A percentile compares a stretch with the other conserved stretches of the same genome.
phyloP scores from a whole-genome alignment of 1,284 basidiomycete genomes.

The Fomitopsis betulina region DNA sequence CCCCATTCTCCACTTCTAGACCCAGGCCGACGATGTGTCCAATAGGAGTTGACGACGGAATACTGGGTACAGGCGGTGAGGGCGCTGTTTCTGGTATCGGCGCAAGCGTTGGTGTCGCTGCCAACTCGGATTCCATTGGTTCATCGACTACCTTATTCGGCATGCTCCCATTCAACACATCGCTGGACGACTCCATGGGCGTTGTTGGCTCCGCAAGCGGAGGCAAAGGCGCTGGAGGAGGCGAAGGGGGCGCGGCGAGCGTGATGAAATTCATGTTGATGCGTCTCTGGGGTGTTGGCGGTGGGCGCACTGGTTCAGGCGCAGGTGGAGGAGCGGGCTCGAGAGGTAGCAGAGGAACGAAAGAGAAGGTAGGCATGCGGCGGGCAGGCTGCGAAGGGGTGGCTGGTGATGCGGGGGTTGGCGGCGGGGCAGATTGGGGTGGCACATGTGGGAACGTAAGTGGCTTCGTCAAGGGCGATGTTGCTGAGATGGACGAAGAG shows the following conservation, averaged over 20 bases:
- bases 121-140: not conserved
- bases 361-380: slow-evolving; percentile 19
- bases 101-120: not conserved
- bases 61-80: not conserved
- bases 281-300: slow-evolving; percentile 14
- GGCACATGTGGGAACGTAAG: not conserved
- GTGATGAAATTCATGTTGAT: slow-evolving; percentile 28
- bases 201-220: not conserved
- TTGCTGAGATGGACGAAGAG: not conserved
- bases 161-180: slow-evolving; percentile 2
- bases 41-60: not conserved
- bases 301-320: slow-evolving; percentile 4
- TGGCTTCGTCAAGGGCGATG: not conserved
- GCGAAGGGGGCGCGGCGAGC: slow-evolving; percentile 13
- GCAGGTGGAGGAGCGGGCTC: slow-evolving; percentile 11
- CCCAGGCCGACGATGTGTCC: too few species aligned
- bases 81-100: not conserved
- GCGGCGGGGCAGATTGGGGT: not conserved
- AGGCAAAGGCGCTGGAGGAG: not conserved
- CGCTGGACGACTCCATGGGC: not conserved
- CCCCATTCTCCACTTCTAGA: not conserved
- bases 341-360: slow-evolving; percentile 25
- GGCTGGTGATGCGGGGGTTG: not conserved
- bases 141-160: slow-evolving; percentile 8
- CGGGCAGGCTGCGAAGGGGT: slow-evolving; percentile 4